A percentile compares a stretch with the other conserved stretches of the same genome.
phyloP scores from a whole-genome alignment of 148 eudicot genomes.

The Rhododendron kiyosumense region DNA sequence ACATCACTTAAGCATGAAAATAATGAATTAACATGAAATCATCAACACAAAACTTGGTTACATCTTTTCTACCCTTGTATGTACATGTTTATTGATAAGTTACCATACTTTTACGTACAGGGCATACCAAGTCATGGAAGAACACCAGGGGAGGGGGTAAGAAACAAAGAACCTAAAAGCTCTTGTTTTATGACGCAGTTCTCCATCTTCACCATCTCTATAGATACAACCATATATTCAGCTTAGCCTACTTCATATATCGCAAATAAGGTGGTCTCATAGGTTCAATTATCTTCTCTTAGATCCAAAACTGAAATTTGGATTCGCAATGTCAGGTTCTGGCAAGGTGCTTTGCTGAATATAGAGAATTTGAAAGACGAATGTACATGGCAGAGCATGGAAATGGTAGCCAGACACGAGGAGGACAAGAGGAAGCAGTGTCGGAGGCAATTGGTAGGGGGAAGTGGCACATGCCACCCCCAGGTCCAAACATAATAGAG shows the following conservation, averaged over 20 bases:
- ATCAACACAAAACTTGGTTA: not conserved
- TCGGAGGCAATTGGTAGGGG: too few species aligned
- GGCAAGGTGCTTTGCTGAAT: not conserved
- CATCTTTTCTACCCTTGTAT: not conserved
- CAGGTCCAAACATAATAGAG: too few species aligned
- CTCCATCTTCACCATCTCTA: not conserved
- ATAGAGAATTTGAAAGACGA: not conserved
- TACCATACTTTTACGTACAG: not conserved
- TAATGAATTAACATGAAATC: not conserved
- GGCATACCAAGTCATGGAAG: not conserved
- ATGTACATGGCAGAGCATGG: not conserved
- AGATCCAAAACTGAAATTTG: not conserved
- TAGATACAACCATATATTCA: not conserved
- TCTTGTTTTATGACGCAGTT: not conserved
- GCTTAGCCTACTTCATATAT: not conserved
- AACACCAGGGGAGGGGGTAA: not conserved
- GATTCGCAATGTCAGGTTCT: not conserved
- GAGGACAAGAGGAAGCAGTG: not conserved
- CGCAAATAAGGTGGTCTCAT: not conserved
- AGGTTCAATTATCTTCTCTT: not conserved
- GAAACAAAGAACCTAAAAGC: not conserved
- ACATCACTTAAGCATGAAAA: not conserved
- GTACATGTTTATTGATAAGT: not conserved
- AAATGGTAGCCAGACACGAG: not conserved
- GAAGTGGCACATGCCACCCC: too few species aligned